Conservation (phyloP, 495 filamentous ascomycete genomes). For the Neurospora sp. region DNA sequence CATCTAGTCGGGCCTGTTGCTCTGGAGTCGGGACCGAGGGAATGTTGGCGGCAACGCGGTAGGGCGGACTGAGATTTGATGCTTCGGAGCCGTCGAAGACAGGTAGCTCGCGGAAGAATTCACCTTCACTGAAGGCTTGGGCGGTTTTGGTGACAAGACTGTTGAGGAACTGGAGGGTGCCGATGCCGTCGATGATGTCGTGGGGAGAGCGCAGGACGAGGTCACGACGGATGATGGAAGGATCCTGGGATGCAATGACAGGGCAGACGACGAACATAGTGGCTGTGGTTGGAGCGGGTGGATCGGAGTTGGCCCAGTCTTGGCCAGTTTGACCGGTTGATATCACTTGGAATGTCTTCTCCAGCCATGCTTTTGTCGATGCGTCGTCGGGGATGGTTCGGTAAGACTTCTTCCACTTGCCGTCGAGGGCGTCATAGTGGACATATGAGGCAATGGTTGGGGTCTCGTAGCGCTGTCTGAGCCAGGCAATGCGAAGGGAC, state of each 20-base stretch:
- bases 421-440: conserved; percentile 12
- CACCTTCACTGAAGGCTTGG: conserved; percentile 8
- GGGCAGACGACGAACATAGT: conserved; percentile 31
- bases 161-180: conserved; percentile 31
- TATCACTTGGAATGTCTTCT: conserved; percentile 26
- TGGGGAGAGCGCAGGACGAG: conserved; percentile 36
- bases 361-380: conserved; percentile 23
- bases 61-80: conserved; percentile 10
- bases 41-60: conserved; percentile 5
- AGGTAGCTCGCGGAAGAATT: background rate
- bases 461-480: conserved; percentile 28
- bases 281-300: conserved; percentile 24
- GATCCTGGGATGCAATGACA: background rate
- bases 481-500: conserved; percentile 32
- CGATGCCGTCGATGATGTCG: conserved; percentile 40
- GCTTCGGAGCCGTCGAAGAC: conserved; percentile 10
- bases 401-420: conserved; percentile 32
- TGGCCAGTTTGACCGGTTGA: conserved; percentile 17
- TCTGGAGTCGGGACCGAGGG: background rate
- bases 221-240: conserved; percentile 12
- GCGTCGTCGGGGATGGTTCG: conserved; percentile 8
- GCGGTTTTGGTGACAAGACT: conserved; percentile 13
- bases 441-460: conserved; percentile 35
- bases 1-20: background rate
- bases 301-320: conserved; percentile 34